Base-by-base conservation (phyloP, 2,329 filamentous ascomycete genomes). In the Metarhizium rileyi region DNA sequence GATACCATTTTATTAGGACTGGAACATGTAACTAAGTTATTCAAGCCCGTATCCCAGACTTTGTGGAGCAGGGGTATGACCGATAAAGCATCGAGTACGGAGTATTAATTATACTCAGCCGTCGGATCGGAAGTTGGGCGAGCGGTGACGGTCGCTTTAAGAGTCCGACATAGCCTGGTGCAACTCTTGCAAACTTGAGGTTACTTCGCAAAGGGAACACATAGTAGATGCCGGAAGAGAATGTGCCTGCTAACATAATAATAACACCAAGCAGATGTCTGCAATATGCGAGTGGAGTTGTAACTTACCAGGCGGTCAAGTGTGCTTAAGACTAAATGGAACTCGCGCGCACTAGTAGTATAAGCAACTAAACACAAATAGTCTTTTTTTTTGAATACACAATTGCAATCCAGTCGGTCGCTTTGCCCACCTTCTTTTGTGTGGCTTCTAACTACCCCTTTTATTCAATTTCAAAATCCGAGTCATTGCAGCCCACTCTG, bases 191-290 rank as follows among this genome's bases (percentile, higher is more conserved):
- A 54, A 48, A 18, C 22, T 20, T 3, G n/a, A n/a, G n/a, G n/a
- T n/a, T n/a, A 43, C 44, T 48, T 56, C 36, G 9, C 52, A 57
- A 40, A 52, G 46, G n/a, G 48, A 48, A 56, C 12, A 56, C 51
- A 40, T 56, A 55, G 36, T 55, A 57, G 42, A 55, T 56, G 18
- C 52, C 55, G 0, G 55, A 48, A 10, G 52, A 46, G 44, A 57
- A 55, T 25, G 52, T 55, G 20, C 55, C 55, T 30, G 53, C 46
- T 2, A 49, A 53, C n/a, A 53, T 47, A 25, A 55, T 47, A 10
- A 57, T 50, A 28, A 57, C 56, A n/a, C 55, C 55, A 26, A 56
- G 38, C 18, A 56, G 35, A 53, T 57, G 36, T 56, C 55, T n/a
- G 52, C 50, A 12, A 50, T n/a, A 22, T 48, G 48, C 18, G 53